Evolutionary conservation across 108 stramenopile genomes (phyloP), one percentile per base, ranked within the genome.

Genomic region (Schizochytrium sp.): DNA sequence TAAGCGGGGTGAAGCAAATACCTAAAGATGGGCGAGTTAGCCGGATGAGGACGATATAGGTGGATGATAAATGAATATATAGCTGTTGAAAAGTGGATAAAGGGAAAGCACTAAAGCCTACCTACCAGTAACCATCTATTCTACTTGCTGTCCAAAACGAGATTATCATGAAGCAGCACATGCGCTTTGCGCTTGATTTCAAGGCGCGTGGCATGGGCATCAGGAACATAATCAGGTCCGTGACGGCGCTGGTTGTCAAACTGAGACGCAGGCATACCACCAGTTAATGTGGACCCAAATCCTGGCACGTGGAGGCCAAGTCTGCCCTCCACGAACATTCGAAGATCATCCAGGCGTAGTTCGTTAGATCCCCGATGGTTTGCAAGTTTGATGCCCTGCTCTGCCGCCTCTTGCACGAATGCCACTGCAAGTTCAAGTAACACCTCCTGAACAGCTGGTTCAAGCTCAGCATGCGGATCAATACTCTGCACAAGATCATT

Each of bases 401-500:
- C 53, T 13, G 76, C 76, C 7, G 76, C 76, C 15, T 55, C 53
- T 53, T 83, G 50, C 50, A 83, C 53, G 40, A 83, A 83, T n/a
- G 47, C 53, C 15, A 55, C 76, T 2, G 76, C 49, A 28, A 83
- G 76, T n/a, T 83, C 76, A 10, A 83, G 47, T 5, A 83, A 40
- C 2, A 83, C 76, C 28, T 83, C 76, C 2, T 83, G 50, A 8
- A 83, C 76, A 55, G 49, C 76, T 5, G 76, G 47, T 38, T 55
- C 53, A 47, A 83, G 2, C 49, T 49, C 47, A 13, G 76, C 76
- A 10, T 55, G 1, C 53, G 76, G 50, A 40, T 83, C 76, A 38
- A 83, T 83, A 13, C 76, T 49, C 76, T 83, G 76, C 76, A 83
- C 76, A 13, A 83, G 76, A n/a, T 83, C 76, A 53, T 83, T 49